These are phyloP conservation scores for Leptographium radiaticola DNA, from an alignment of 2,329 filamentous ascomycete genomes.

Conservation along the genomic window DNA sequence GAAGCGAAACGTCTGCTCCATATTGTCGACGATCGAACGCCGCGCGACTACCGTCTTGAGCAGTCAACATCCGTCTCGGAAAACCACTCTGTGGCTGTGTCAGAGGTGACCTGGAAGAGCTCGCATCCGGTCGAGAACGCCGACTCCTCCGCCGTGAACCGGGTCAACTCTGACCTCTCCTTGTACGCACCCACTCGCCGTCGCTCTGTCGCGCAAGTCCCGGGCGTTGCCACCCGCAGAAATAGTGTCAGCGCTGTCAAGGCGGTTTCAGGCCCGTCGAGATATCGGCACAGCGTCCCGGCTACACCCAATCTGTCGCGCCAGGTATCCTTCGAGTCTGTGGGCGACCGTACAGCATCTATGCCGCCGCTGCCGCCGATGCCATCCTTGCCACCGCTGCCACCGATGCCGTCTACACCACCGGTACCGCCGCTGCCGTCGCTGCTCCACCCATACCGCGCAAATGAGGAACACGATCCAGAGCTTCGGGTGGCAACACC, in stretches of 20 bases:
- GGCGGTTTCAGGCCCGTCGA: conserved; percentile 16
- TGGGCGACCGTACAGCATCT: conserved; percentile 15
- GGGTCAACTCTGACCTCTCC: conserved; percentile 33
- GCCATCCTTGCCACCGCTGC: background rate
- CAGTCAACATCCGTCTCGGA: conserved; percentile 22
- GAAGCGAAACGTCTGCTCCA: conserved; percentile 30
- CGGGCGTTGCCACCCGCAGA: conserved; percentile 34
- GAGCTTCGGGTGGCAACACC: conserved; percentile 32
- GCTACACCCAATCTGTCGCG: conserved; percentile 24
- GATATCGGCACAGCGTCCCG: conserved; percentile 25
- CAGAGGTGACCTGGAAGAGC: conserved; percentile 23
- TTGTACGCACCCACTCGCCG: conserved; percentile 34
- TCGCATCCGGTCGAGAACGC: conserved; percentile 18
- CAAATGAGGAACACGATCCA: conserved; percentile 6
- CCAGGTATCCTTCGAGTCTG: conserved; percentile 26
- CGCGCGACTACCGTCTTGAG: conserved; percentile 20
- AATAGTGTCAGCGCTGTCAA: conserved; percentile 14
- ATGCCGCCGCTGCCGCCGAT: conserved; percentile 2
- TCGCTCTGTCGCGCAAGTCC: conserved; percentile 33
- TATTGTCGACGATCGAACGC: conserved; percentile 20
- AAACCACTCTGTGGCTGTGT: conserved; percentile 18
- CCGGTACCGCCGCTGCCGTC: conserved; percentile 1
- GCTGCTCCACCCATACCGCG: background rate
- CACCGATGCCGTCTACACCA: background rate
- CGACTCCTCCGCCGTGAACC: conserved; percentile 18